Percentiles rank a stretch among this genome's conserved stretches.
These are phyloP conservation scores for Colletotrichum caudatum DNA, from an alignment of 2,329 filamentous ascomycete species.

Conservation along the genomic window DNA sequence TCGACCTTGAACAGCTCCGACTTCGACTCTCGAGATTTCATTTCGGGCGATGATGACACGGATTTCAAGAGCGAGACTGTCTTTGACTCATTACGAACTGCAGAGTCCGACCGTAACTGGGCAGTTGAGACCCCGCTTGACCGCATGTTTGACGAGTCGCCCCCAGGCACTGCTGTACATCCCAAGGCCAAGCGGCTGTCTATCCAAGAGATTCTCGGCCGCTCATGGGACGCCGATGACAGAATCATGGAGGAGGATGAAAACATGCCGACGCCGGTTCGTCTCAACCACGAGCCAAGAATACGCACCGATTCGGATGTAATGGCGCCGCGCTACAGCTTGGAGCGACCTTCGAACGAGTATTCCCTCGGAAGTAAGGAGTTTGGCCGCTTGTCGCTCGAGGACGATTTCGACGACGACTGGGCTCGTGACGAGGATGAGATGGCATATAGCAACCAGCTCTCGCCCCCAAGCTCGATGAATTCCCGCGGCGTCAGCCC, in stretches of 20 bases:
- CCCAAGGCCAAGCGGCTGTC: constrained; percentile 67
- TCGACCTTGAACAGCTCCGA: constrained; percentile 79
- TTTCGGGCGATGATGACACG: constrained; percentile 80
- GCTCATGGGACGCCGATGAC: constrained; percentile 65
- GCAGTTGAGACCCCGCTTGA: constrained; percentile 79
- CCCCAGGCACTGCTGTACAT: constrained; percentile 68
- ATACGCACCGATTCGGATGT: constrained; percentile 43
- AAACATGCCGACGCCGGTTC: constrained; percentile 63
- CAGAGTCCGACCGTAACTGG: constrained; percentile 74
- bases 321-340: constrained; percentile 47
- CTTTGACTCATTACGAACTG: constrained; percentile 81
- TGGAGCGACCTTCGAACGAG: constrained; percentile 47
- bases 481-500: constrained; percentile 66
- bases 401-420: constrained; percentile 73
- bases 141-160: constrained; percentile 85
- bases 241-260: constrained; percentile 75
- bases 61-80: constrained; percentile 82
- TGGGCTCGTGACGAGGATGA: constrained; percentile 70
- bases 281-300: constrained; percentile 51
- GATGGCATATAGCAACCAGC: constrained; percentile 64
- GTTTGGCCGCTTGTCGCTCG: constrained; percentile 65
- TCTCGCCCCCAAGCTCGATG: constrained; percentile 70
- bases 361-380: constrained; percentile 54
- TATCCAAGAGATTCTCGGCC: constrained; percentile 69
- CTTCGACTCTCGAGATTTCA: constrained; percentile 72